Evolutionary conservation across 2,329 filamentous ascomycete genomes (phyloP).

Genomic region (Pseudocercospora crystallina): DNA sequence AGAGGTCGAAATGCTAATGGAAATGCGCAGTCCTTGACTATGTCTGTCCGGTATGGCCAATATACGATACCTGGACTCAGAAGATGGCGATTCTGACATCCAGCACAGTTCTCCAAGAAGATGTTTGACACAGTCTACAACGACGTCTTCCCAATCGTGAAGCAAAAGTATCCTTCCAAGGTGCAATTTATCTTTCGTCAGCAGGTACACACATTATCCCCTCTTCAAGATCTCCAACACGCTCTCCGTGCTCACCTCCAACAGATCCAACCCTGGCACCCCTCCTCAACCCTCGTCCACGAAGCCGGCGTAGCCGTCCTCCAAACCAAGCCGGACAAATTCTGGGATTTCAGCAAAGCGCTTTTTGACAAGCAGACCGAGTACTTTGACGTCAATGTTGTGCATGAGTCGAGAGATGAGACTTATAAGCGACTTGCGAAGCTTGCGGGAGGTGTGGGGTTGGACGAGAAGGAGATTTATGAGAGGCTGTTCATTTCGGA

Average conservation of each 20-base stretch:
- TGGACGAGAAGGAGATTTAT: conserved; percentile 71
- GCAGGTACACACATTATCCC: conserved; percentile 67
- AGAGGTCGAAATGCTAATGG: not conserved
- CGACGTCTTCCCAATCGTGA: conserved; percentile 64
- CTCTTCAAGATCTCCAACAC: not conserved
- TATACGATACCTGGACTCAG: conserved; percentile 6
- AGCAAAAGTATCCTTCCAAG: conserved; percentile 58
- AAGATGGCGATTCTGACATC: not conserved
- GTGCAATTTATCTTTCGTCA: conserved; percentile 82
- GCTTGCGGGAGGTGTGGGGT: conserved; percentile 67
- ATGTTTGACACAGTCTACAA: conserved; percentile 75
- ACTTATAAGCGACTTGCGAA: conserved; percentile 79
- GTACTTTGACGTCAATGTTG: conserved; percentile 83
- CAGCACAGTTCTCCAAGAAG: conserved; percentile 59
- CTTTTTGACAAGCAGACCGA: conserved; percentile 69
- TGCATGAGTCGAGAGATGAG: conserved; percentile 78
- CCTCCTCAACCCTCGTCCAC: conserved; percentile 67
- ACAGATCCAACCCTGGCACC: conserved; percentile 62
- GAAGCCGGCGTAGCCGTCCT: conserved; percentile 84
- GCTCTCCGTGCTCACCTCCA: no score
- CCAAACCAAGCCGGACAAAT: conserved; percentile 63
- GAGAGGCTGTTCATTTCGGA: conserved; percentile 67
- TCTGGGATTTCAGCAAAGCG: conserved; percentile 74
- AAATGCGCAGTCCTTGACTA: conserved; percentile 72
- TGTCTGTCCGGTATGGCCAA: conserved; percentile 65